Percentiles rank a stretch among this genome's conserved stretches.
phyloP scores from a whole-genome alignment of 805 yeast genomes.

The Saccharomycopsis guyanensis region DNA sequence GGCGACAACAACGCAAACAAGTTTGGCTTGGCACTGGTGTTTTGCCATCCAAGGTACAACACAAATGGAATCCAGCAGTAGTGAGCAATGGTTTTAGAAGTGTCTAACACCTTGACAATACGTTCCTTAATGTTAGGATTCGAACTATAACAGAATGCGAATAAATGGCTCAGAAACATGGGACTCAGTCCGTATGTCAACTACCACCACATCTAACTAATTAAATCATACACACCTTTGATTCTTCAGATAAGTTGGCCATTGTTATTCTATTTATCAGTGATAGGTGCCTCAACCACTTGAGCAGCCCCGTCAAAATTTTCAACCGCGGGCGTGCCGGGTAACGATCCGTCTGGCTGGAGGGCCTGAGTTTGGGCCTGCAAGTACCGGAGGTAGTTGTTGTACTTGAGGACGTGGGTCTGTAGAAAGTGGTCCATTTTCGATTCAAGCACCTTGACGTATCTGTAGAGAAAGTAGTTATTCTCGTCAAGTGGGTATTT shows the following conservation, averaged over 20 bases:
- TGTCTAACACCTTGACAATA: conserved; percentile 70
- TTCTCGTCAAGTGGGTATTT: conserved; percentile 65
- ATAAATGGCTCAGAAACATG: too few relatives aligned
- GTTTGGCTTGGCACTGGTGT: conserved; percentile 78
- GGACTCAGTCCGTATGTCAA: too few relatives aligned
- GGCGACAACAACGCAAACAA: conserved; percentile 66
- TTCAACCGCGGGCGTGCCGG: neutral
- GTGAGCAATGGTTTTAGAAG: conserved; percentile 82
- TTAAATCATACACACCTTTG: conserved; percentile 19
- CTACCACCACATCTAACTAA: too few relatives aligned
- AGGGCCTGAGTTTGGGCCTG: neutral
- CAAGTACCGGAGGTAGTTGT: conserved; percentile 15
- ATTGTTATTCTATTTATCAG: conserved; percentile 2
- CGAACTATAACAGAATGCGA: neutral
- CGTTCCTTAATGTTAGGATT: conserved; percentile 58
- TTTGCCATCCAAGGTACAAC: conserved; percentile 81
- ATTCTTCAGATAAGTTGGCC: conserved; percentile 21
- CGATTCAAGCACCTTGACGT: conserved; percentile 18
- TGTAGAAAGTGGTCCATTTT: conserved; percentile 15
- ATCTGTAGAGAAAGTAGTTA: conserved; percentile 43
- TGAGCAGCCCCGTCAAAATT: neutral
- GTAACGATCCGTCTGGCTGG: neutral
- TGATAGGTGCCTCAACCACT: neutral
- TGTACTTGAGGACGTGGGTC: conserved; percentile 20
- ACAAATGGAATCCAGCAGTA: conserved; percentile 97